A percentile compares a stretch with the other conserved stretches of the same genome.
These are phyloP conservation scores for Xylaria sp. DNA, from an alignment of 2,329 filamentous ascomycete genomes.

Conservation along the genomic window DNA sequence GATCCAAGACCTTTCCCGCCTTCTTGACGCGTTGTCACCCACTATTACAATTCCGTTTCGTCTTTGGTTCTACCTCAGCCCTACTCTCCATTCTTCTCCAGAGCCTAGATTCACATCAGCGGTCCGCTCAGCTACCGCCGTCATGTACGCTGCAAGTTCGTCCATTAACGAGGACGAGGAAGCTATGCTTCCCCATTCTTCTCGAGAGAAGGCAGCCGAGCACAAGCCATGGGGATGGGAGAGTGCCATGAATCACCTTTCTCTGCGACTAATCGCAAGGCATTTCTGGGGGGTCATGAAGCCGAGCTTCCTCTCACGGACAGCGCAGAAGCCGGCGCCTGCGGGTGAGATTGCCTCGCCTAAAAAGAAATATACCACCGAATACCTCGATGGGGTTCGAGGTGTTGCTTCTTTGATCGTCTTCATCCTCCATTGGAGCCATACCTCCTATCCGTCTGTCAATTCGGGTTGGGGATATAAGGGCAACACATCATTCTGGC, in stretches of 20 bases:
- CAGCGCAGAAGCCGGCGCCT: constrained; percentile 25
- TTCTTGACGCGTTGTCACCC: not conserved
- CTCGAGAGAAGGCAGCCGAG: constrained; percentile 22
- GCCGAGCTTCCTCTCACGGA: constrained; percentile 47
- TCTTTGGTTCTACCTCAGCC: constrained; percentile 3
- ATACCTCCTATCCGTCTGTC: constrained; percentile 45
- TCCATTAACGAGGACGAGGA: constrained; percentile 44
- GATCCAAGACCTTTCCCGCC: not conserved
- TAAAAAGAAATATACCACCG: constrained; percentile 48
- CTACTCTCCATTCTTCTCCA: not conserved
- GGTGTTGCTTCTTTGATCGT: constrained; percentile 56
- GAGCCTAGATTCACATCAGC: constrained; percentile 1
- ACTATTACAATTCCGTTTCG: not conserved
- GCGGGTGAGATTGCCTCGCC: constrained; percentile 31
- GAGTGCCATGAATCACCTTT: constrained; percentile 29
- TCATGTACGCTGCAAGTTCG: constrained; percentile 40
- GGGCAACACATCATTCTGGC: constrained; percentile 47
- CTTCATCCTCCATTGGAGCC: constrained; percentile 54
- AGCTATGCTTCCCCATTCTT: constrained; percentile 40
- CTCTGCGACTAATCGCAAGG: constrained; percentile 34
- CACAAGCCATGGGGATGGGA: constrained; percentile 21
- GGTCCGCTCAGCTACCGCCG: not conserved
- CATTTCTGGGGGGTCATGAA: constrained; percentile 42
- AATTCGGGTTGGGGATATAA: constrained; percentile 52
- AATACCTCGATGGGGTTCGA: constrained; percentile 56